Conservation (phyloP, 1,284 basidiomycete species). For the Schizophyllum amplum region DNA sequence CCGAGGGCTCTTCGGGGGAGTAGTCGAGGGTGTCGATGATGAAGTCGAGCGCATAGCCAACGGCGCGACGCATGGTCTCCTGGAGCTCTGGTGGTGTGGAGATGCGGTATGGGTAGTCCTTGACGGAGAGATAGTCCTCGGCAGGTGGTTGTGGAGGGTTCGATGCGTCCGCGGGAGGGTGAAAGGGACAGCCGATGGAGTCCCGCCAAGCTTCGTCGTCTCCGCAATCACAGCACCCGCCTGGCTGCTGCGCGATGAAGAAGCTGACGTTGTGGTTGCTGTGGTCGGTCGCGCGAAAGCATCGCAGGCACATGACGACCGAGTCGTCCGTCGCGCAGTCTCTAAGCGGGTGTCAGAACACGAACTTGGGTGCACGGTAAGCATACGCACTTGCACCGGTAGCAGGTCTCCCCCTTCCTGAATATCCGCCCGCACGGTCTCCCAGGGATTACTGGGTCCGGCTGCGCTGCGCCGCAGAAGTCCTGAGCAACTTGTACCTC, state of each 20-base stretch:
- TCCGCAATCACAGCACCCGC: conserved; percentile 90
- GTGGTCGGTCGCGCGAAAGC: conserved; percentile 83
- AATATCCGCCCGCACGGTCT: conserved; percentile 72
- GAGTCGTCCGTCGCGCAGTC: conserved; percentile 87
- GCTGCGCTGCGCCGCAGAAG: conserved; percentile 47
- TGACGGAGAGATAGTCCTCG: conserved; percentile 47
- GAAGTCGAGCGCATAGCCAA: conserved; percentile 78
- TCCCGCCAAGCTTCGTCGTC: conserved; percentile 80
- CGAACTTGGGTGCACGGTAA: not conserved
- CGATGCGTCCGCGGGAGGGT: conserved; percentile 34
- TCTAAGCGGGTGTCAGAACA: conserved; percentile 29
- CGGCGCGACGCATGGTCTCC: conserved; percentile 64
- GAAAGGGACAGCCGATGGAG: conserved; percentile 63
- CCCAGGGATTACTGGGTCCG: conserved; percentile 52
- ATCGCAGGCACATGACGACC: conserved; percentile 81
- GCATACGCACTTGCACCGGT: conserved; percentile 77
- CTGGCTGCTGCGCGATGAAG: conserved; percentile 84
- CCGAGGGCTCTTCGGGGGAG: conserved; percentile 71
- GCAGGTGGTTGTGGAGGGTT: conserved; percentile 31
- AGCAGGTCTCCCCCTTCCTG: conserved; percentile 81
- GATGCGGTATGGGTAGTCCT: conserved; percentile 48
- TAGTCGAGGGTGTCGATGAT: conserved; percentile 80
- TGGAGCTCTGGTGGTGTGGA: conserved; percentile 57
- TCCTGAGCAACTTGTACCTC: conserved; percentile 54
- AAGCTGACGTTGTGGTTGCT: conserved; percentile 84